Conservation (phyloP, 176 grass and related monocot genomes). For the Poa annua region DNA sequence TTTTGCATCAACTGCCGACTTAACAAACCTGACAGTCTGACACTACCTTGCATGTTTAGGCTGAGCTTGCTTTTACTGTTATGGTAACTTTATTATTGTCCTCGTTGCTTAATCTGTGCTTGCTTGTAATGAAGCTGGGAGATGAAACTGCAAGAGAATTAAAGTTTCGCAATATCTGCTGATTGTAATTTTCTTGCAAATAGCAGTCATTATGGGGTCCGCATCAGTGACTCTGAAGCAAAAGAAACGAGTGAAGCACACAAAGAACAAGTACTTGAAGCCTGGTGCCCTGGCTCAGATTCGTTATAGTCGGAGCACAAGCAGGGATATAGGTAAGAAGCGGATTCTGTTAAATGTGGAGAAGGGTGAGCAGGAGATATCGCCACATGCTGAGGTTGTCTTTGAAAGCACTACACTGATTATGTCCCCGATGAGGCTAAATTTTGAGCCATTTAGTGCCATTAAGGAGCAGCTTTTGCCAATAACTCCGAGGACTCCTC, state of each 20-base stretch:
- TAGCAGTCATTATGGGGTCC: conserved; percentile 48
- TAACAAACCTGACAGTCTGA: background rate
- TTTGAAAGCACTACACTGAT: conserved; percentile 37
- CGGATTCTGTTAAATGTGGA: conserved; percentile 68
- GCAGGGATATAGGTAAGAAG: conserved; percentile 80
- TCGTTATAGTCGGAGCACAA: conserved; percentile 67
- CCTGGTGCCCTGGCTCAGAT: conserved; percentile 71
- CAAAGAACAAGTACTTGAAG: conserved; percentile 79
- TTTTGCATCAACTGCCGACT: background rate
- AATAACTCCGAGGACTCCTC: conserved; percentile 62
- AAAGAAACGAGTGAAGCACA: conserved; percentile 70
- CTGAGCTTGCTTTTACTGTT: background rate
- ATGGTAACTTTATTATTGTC: background rate
- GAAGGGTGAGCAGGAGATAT: conserved; percentile 56
- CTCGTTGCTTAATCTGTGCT: conserved; percentile 5
- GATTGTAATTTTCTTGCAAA: conserved; percentile 13
- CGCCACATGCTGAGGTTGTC: background rate
- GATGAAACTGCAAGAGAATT: conserved; percentile 44
- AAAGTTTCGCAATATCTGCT: background rate
- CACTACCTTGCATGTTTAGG: background rate
- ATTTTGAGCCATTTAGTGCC: conserved; percentile 47
- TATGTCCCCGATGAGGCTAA: conserved; percentile 53
- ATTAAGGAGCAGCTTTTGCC: conserved; percentile 49
- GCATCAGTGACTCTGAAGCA: conserved; percentile 55
- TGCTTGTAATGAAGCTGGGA: conserved; percentile 27